Evolutionary conservation across 176 grass and related monocot genomes (phyloP), one percentile per base, ranked within the genome.

Genomic region (Saccharum officinarum): DNA sequence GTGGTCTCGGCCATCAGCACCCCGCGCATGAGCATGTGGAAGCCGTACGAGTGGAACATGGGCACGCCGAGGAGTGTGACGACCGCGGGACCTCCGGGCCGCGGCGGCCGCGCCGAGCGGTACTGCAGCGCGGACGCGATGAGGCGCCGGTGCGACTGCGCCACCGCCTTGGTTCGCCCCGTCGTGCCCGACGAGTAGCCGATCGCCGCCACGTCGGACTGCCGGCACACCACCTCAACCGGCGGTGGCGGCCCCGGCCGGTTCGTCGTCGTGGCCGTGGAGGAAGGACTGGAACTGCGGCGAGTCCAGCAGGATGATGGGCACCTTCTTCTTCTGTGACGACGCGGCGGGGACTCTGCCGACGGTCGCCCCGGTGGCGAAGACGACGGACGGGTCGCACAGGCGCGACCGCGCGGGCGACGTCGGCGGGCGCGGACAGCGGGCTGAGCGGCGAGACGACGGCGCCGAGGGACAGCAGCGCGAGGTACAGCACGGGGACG

Each of bases 381-480:
- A 76, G 73, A 76, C 18, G 73, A 76, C 12, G 30, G 73, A 22
- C 12, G 49, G 30, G 8, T 4, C 11, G 49, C 73, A 76, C 1
- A 76, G 30, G 9, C n/a, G 4, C 49, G 30, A 57, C 30, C n/a
- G 73, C 47, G 73, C 49, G 73, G 1, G 73, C 73, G 49, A 76
- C 73, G 28, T 76, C 73, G 31, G 47, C 49, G 49, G 73, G 10
- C 8, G 73, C 11, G 73, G 73, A 57, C 2, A 57, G 0, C 10
- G 73, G 73, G 49, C 50, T 76, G 73, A 57, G 6, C 16, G 73
- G 73, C 9, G 73, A 76, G 49, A 76, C 73, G 73, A 76, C 8
- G 17, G 46, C 73, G 9, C 54, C 54, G 20, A 57, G 2, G 31
- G 74, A 76, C 49, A 76, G 33, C 16, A 57, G 2, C 0, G 74